A percentile compares a stretch with the other conserved stretches of the same genome.
phyloP scores from a whole-genome alignment of 2,329 filamentous ascomycete genomes.

The Penicillium sp. region DNA sequence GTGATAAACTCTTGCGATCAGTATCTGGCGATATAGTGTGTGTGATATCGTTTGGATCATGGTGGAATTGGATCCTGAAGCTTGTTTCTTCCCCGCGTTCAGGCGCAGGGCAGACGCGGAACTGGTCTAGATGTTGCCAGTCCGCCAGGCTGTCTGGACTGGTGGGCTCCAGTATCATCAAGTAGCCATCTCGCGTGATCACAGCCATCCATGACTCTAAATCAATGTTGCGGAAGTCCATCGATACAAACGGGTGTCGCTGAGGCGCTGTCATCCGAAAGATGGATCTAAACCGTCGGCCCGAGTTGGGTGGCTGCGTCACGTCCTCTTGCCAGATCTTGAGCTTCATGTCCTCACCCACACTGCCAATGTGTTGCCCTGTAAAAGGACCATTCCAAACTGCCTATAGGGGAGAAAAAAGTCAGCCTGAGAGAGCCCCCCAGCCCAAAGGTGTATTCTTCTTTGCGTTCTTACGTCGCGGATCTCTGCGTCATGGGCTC shows the following conservation, averaged over 20 bases:
- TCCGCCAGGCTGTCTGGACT: conserved; percentile 79
- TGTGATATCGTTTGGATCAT: conserved; percentile 73
- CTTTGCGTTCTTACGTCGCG: conserved; percentile 67
- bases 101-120: conserved; percentile 72
- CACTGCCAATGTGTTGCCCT: conserved; percentile 84
- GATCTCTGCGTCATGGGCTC: conserved; percentile 87
- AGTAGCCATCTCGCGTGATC: conserved; percentile 78
- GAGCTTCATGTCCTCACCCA: conserved; percentile 87
- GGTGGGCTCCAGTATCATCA: conserved; percentile 83
- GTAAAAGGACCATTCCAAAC: conserved; percentile 93
- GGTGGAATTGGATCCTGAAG: conserved; percentile 86
- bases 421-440: neutral
- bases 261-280: conserved; percentile 67
- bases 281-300: conserved; percentile 78
- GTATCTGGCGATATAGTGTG: conserved; percentile 81
- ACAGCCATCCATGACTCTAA: conserved; percentile 84
- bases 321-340: conserved; percentile 93
- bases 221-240: conserved; percentile 85
- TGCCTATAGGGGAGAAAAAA: conserved; percentile 63
- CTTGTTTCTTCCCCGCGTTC: conserved; percentile 81
- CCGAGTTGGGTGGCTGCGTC: conserved; percentile 71
- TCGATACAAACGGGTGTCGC: conserved; percentile 71
- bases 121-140: conserved; percentile 75
- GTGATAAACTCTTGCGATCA: conserved; percentile 73
- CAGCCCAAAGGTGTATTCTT: conserved; percentile 12